Evolutionary conservation across 2,329 filamentous ascomycete species (phyloP).

Genomic region (Sporothrix mexicana): DNA sequence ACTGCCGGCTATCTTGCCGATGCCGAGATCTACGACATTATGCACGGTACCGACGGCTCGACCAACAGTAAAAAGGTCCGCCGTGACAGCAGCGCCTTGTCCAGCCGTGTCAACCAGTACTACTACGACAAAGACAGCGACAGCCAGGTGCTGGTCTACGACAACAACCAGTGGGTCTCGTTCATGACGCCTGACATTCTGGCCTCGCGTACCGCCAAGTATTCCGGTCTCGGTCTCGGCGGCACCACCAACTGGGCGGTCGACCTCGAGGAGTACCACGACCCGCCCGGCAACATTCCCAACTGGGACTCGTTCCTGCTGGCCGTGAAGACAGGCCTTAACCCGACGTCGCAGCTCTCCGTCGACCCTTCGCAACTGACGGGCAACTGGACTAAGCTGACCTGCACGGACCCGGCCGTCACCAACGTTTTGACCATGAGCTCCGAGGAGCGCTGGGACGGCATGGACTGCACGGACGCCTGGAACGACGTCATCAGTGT

Average conservation of each 20-base stretch:
- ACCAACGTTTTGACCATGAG: slow-evolving; percentile 23
- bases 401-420: slow-evolving; percentile 37
- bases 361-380: background rate
- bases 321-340: slow-evolving; percentile 31
- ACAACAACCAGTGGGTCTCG: slow-evolving; percentile 36
- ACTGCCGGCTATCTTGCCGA: slow-evolving; percentile 49
- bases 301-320: slow-evolving; percentile 34
- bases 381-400: slow-evolving; percentile 40
- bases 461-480: slow-evolving; percentile 39
- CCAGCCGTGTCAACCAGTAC: slow-evolving; percentile 15
- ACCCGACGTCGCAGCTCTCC: slow-evolving; percentile 36
- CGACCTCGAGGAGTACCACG: slow-evolving; percentile 37
- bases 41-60: background rate
- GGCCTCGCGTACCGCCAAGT: slow-evolving; percentile 33
- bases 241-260: slow-evolving; percentile 41
- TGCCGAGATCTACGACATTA: slow-evolving; percentile 45
- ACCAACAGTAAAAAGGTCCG: background rate
- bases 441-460: slow-evolving; percentile 40
- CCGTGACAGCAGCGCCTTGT: background rate
- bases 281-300: background rate
- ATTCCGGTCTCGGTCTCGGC: slow-evolving; percentile 34
- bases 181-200: slow-evolving; percentile 37
- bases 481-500: slow-evolving; percentile 41
- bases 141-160: slow-evolving; percentile 36
- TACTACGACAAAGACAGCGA: slow-evolving; percentile 33